Conservation (phyloP, 1,284 basidiomycete genomes). For the Schizophyllum amplum region DNA sequence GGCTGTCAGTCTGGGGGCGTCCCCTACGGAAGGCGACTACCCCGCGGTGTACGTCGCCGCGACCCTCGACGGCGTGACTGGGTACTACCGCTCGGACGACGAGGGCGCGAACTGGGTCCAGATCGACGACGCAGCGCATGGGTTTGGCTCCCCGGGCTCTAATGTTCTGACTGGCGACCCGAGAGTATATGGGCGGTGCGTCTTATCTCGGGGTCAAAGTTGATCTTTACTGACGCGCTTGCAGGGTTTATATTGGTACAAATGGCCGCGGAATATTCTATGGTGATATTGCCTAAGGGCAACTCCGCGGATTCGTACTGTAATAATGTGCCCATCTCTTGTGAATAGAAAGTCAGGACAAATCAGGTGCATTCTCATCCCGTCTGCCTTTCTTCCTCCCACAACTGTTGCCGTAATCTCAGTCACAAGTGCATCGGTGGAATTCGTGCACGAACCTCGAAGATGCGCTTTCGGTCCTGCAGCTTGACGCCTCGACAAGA, state of each 20-base stretch:
- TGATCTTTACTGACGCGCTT: slow-evolving; percentile 5
- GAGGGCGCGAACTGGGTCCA: slow-evolving; percentile 49
- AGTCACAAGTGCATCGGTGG: not conserved
- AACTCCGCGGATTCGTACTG: too few relatives aligned
- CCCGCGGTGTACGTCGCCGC: slow-evolving; percentile 51
- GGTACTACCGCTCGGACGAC: slow-evolving; percentile 54
- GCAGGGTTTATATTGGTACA: slow-evolving; percentile 52
- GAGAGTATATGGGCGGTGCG: slow-evolving; percentile 45
- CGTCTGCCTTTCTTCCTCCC: not conserved
- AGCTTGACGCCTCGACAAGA: slow-evolving; percentile 57
- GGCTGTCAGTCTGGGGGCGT: slow-evolving; percentile 51
- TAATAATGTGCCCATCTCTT: too few relatives aligned
- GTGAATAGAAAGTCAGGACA: too few relatives aligned
- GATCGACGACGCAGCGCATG: slow-evolving; percentile 53
- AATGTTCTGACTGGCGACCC: slow-evolving; percentile 47
- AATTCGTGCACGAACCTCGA: slow-evolving; percentile 36
- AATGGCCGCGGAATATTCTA: slow-evolving; percentile 61
- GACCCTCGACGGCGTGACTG: slow-evolving; percentile 35
- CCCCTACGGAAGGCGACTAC: slow-evolving; percentile 40
- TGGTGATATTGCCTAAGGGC: slow-evolving; percentile 32
- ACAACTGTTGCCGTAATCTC: not conserved
- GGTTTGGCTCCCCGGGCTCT: slow-evolving; percentile 44
- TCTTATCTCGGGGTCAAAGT: slow-evolving; percentile 3
- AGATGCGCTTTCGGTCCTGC: slow-evolving; percentile 54
- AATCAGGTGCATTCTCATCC: too few relatives aligned